These are phyloP conservation scores for Paramecium sonneborni DNA, from an alignment of 73 alveolate species.

Conservation along the genomic window DNA sequence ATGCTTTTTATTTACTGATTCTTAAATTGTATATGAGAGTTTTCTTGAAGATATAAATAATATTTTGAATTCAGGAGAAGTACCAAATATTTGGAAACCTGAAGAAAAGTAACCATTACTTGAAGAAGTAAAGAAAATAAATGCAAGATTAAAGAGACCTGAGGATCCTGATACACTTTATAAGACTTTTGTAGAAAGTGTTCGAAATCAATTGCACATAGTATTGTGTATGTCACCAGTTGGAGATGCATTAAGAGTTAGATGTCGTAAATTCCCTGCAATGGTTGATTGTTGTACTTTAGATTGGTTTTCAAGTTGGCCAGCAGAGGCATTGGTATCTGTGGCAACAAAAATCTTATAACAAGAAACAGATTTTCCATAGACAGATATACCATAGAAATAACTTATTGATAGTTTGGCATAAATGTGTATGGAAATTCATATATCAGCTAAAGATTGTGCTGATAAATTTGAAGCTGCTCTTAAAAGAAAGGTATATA, in stretches of 20 bases:
- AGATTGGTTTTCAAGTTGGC: slow-evolving; percentile 99
- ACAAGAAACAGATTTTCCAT: slow-evolving; percentile 67
- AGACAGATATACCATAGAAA: slow-evolving; percentile 78
- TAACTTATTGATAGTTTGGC: slow-evolving; percentile 80
- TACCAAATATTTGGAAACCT: slow-evolving; percentile 92
- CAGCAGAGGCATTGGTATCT: slow-evolving; percentile 97
- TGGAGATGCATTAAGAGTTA: slow-evolving; percentile 96
- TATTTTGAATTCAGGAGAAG: slow-evolving; percentile 95
- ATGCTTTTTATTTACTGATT: slow-evolving; percentile 83
- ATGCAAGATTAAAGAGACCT: slow-evolving; percentile 57
- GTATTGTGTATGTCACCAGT: slow-evolving; percentile 98
- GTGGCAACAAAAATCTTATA: slow-evolving; percentile 87
- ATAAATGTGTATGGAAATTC: slow-evolving; percentile 96
- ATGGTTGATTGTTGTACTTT: slow-evolving; percentile 99
- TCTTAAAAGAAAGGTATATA: slow-evolving; percentile 95
- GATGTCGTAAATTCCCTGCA: slow-evolving; percentile 99
- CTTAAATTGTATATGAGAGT: slow-evolving; percentile 80
- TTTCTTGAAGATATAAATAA: slow-evolving; percentile 90
- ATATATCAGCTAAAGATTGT: slow-evolving; percentile 86
- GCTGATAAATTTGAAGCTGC: slow-evolving; percentile 90
- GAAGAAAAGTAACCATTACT: slow-evolving; percentile 91
- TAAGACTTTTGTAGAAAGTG: slow-evolving; percentile 93
- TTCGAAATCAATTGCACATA: slow-evolving; percentile 96
- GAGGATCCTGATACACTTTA: slow-evolving; percentile 68
- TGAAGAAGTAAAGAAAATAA: slow-evolving; percentile 53